Percentiles rank a stretch among this genome's conserved stretches.
These are phyloP conservation scores for Starmerella powellii DNA, from an alignment of 805 yeast genomes.

Conservation along the genomic window DNA sequence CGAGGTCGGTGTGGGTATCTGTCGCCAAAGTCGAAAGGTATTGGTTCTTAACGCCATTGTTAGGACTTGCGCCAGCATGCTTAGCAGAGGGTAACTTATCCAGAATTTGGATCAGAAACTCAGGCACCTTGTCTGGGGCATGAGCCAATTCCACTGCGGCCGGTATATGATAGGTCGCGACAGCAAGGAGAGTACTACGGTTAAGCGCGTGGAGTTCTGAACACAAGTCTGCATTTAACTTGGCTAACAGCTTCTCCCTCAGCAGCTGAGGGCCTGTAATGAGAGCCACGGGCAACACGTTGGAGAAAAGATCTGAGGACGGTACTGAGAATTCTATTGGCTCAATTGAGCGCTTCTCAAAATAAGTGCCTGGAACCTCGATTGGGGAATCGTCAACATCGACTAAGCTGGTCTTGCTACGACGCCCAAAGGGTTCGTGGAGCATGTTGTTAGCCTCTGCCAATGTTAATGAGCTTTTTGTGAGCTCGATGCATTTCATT, in stretches of 20 bases:
- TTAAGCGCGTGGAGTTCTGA: conserved; percentile 26
- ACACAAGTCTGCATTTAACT: conserved; percentile 36
- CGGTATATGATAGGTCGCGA: conserved; percentile 44
- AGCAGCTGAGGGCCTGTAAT: conserved; percentile 57
- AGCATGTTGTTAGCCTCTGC: not conserved
- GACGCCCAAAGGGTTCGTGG: not conserved
- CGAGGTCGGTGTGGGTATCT: too few species aligned
- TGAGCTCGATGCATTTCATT: conserved; percentile 4
- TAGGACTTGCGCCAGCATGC: too few species aligned
- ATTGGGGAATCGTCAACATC: not conserved
- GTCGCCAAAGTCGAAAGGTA: too few species aligned
- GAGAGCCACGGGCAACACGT: conserved; percentile 53
- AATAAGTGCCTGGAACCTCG: too few species aligned
- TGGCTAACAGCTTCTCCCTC: conserved; percentile 50
- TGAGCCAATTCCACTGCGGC: conserved; percentile 51
- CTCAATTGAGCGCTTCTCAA: too few species aligned
- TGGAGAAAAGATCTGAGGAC: too few species aligned
- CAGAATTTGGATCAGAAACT: conserved; percentile 33
- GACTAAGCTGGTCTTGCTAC: not conserved
- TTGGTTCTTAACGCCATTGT: too few species aligned
- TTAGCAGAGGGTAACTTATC: too few species aligned
- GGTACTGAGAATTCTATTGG: too few species aligned
- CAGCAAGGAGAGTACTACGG: conserved; percentile 17
- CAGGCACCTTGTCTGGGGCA: conserved; percentile 46
- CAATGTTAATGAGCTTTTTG: too few species aligned